Conservation (phyloP, 1,139 yeast genomes). For the Nadsonia commutata region DNA sequence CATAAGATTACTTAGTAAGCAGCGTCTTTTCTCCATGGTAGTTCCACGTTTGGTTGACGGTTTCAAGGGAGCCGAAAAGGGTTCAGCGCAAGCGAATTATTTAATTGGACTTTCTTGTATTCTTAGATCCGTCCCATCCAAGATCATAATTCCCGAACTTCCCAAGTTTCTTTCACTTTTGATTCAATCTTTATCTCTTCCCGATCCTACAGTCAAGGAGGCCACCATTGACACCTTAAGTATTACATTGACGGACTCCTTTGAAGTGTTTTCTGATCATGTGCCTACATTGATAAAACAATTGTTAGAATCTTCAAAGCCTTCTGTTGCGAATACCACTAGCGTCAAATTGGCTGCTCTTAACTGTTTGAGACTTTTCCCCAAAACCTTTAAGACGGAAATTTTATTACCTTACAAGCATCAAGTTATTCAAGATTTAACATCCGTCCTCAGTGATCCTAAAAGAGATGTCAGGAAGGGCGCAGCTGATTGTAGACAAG, state of each 20-base stretch:
- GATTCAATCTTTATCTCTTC: slow-evolving; percentile 44
- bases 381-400: slow-evolving; percentile 27
- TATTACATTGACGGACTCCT: slow-evolving; percentile 39
- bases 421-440: slow-evolving; percentile 35
- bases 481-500: slow-evolving; percentile 69
- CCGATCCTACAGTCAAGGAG: slow-evolving; percentile 34
- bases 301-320: slow-evolving; percentile 25
- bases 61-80: slow-evolving; percentile 12
- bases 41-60: slow-evolving; percentile 21
- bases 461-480: slow-evolving; percentile 60
- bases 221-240: slow-evolving; percentile 38
- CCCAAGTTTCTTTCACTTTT: slow-evolving; percentile 53
- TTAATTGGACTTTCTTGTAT: slow-evolving; percentile 54
- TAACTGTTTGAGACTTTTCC: slow-evolving; percentile 37
- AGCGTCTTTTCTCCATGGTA: slow-evolving; percentile 46
- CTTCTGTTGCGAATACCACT: slow-evolving; percentile 14
- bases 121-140: slow-evolving; percentile 47
- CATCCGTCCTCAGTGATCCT: slow-evolving; percentile 51
- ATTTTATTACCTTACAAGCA: slow-evolving; percentile 38
- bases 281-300: slow-evolving; percentile 43
- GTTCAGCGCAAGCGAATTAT: slow-evolving; percentile 28
- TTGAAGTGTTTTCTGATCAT: slow-evolving; percentile 37
- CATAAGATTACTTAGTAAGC: slow-evolving; percentile 59
- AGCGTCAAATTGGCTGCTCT: slow-evolving; percentile 44
- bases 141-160: slow-evolving; percentile 48